phyloP scores from a whole-genome alignment of 2,329 filamentous ascomycete genomes.

The Colletotrichum sp. region DNA sequence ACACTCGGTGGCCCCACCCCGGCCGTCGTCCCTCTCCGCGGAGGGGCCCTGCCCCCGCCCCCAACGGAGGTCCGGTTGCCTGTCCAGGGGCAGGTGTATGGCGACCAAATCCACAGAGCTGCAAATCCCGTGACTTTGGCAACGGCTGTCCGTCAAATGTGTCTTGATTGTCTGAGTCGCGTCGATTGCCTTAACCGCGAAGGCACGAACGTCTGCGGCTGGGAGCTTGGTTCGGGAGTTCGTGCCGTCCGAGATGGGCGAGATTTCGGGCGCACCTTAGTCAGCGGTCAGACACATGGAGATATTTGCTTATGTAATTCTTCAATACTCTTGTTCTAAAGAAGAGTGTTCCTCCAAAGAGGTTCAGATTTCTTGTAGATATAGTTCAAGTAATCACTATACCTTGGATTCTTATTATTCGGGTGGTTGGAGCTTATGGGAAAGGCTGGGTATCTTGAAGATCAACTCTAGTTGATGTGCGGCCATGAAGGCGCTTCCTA shows the following conservation, averaged over 20 bases:
- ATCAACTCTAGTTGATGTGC: background rate
- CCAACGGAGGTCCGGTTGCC: conserved; percentile 18
- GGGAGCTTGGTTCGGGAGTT: background rate
- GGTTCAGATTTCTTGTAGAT: background rate
- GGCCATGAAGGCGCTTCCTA: background rate
- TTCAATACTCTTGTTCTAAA: background rate
- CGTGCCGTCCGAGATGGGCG: background rate
- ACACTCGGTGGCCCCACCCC: background rate
- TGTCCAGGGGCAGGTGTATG: background rate
- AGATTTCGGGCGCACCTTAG: background rate
- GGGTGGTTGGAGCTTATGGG: background rate
- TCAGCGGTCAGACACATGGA: background rate
- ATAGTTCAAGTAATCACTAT: background rate
- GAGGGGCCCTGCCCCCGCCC: background rate
- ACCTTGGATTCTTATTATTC: background rate
- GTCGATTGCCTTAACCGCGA: background rate
- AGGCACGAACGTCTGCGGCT: background rate
- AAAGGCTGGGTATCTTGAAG: background rate
- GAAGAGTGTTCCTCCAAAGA: background rate
- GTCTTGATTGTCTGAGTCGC: background rate
- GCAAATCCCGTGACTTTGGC: background rate
- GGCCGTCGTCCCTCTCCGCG: background rate
- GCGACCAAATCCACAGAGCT: background rate
- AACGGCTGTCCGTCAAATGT: background rate
- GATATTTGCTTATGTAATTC: background rate